Base-by-base conservation (phyloP, 2,329 filamentous ascomycete genomes). In the Chaetomium strumarium region DNA sequence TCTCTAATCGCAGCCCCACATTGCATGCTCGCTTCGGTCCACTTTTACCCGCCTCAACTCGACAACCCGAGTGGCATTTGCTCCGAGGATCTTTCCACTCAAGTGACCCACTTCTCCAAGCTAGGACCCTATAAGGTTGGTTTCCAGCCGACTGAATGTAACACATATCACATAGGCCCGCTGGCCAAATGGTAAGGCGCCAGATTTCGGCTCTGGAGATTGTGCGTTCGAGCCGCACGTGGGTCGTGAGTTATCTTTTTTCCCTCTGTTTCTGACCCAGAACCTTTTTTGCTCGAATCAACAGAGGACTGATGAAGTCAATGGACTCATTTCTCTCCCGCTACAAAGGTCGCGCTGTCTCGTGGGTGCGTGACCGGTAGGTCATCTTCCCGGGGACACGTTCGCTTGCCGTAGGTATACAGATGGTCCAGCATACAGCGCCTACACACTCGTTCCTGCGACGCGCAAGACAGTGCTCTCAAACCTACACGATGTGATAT, bases 171-270 rank as follows among this genome's bases (percentile, higher is more conserved):
- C 31, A 31, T 17, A 46, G 60, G 59, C 60, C 60, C 55, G 55
- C 55, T 62, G 60, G 60, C 59, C 60, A 58, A 61, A 62, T 62
- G 60, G 60, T 61, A 62, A 62, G 60, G 60, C 60, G 60, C 55
- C 58, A 61, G 58, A 60, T 61, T 61, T 61, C 59, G 60, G 60
- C 60, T 60, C 57, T 58, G 56, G 54, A 62, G 60, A 62, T 62
- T 62, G 60, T 56, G 60, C 60, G 60, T 62, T 62, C 60, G 60
- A 62, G 57, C 56, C 60, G 60, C 60, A 56, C 56, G 55, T 59
- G 56, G 60, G 60, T 62, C 60, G 58, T 13, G 14, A 24, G 19
- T 49, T 58, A 11, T 20, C 38, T 55, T 56, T 55, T 59, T 24
- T 7, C 24, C n/a, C 17, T 37, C 14, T 31, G 41, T 50, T 39